These are phyloP conservation scores for Colletotrichum graminicola DNA, from an alignment of 2,329 filamentous ascomycete species.

Conservation along the genomic window DNA sequence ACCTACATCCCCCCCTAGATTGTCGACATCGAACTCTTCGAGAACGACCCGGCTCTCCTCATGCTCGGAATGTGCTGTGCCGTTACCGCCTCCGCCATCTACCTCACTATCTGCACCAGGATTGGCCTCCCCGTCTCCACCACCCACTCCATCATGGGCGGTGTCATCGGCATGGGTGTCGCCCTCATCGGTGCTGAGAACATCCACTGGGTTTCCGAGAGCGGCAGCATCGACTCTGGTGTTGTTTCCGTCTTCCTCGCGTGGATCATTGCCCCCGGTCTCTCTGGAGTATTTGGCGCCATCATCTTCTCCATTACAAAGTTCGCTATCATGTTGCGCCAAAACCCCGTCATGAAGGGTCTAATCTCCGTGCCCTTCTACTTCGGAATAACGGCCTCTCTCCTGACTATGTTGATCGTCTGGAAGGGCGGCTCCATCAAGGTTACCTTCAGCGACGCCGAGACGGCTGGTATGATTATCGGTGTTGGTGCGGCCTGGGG, in stretches of 20 bases:
- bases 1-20: conserved; percentile 45
- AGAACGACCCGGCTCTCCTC: conserved; percentile 53
- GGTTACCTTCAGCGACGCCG: conserved; percentile 43
- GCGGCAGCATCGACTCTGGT: conserved; percentile 47
- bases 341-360: conserved; percentile 56
- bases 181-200: conserved; percentile 54
- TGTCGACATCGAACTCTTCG: conserved; percentile 55
- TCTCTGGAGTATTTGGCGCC: conserved; percentile 57
- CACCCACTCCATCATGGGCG: conserved; percentile 60
- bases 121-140: conserved; percentile 55
- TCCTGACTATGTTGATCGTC: conserved; percentile 42
- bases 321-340: conserved; percentile 57
- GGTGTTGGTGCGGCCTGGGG: conserved; percentile 61
- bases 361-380: conserved; percentile 65
- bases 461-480: conserved; percentile 62
- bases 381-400: conserved; percentile 64
- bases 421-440: conserved; percentile 43
- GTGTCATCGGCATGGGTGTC: conserved; percentile 60
- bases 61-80: conserved; percentile 59
- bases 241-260: conserved; percentile 62
- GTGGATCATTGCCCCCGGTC: conserved; percentile 60
- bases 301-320: conserved; percentile 59
- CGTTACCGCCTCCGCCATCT: conserved; percentile 54
- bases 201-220: conserved; percentile 56
- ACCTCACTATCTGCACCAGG: conserved; percentile 57